phyloP scores from a whole-genome alignment of 2,329 filamentous ascomycete species.

The Nannizziopsis barbatae region DNA sequence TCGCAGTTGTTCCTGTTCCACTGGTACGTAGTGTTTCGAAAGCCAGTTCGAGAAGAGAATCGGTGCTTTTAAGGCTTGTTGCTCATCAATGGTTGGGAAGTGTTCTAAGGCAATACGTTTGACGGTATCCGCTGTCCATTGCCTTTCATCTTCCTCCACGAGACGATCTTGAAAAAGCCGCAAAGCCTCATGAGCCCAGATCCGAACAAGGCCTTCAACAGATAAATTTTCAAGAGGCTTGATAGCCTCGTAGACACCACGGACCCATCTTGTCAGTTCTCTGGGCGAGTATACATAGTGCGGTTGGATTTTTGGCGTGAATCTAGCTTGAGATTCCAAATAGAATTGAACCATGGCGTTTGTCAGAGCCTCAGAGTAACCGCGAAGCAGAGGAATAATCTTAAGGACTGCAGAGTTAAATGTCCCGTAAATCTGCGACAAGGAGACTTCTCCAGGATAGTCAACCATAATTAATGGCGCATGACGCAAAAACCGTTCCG shows the following conservation, averaged over 20 bases:
- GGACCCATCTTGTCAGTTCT: slow-evolving; percentile 95
- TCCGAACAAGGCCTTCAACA: slow-evolving; percentile 82
- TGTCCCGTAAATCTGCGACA: slow-evolving; percentile 95
- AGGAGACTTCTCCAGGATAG: slow-evolving; percentile 88
- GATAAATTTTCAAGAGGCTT: slow-evolving; percentile 77
- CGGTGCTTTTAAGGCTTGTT: slow-evolving; percentile 76
- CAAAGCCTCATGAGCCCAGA: slow-evolving; percentile 96
- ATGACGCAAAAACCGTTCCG: slow-evolving; percentile 84
- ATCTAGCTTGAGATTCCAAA: slow-evolving; percentile 81
- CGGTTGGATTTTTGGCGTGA: slow-evolving; percentile 92
- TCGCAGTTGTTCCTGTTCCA: slow-evolving; percentile 85
- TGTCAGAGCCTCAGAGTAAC: slow-evolving; percentile 86
- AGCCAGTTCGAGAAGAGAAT: slow-evolving; percentile 99
- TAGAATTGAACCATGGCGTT: slow-evolving; percentile 98
- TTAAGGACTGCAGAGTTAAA: slow-evolving; percentile 96
- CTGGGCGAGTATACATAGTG: slow-evolving; percentile 99
- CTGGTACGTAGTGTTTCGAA: slow-evolving; percentile 95
- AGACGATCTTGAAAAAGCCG: slow-evolving; percentile 95
- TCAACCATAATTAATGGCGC: slow-evolving; percentile 99
- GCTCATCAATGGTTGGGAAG: slow-evolving; percentile 91
- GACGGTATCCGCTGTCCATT: slow-evolving; percentile 87
- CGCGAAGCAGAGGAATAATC: slow-evolving; percentile 86
- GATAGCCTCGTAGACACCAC: slow-evolving; percentile 94
- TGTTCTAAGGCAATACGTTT: slow-evolving; percentile 75
- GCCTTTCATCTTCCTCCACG: slow-evolving; percentile 82